Evolutionary conservation across 164 flowering plant species (phyloP), one percentile per base, ranked within the genome.

Genomic region (Stephania yunnanensis): DNA sequence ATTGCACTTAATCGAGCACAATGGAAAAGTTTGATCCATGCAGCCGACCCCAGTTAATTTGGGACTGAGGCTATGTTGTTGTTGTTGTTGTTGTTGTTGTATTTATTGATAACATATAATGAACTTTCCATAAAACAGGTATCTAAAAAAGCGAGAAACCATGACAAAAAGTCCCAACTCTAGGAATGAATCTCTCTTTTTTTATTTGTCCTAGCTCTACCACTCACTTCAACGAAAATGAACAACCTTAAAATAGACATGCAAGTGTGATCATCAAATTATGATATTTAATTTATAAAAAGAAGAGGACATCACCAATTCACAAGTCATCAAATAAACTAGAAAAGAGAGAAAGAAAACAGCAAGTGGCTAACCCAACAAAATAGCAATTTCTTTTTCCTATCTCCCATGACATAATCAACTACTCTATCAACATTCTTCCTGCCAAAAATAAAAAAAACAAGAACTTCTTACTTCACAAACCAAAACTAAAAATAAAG

Each of bases 371-470:
- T 83, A 85, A 93, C 98, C 99, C 99, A 95, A 80, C 89, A 90
- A 82, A 95, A 92, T 15, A 92, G 78, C 73, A 93, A 78, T 72
- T 85, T 87, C 45, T 83, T 76, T 78, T 85, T 89, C 83, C 82
- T 76, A 75, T 93, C 95, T 76, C 90, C 91, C 84, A 93, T 64
- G 78, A 95, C 75, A 85, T 79, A 87, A 78, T 92, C 87, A 70
- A 87, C 78, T 71, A 92, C 84, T 73, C 73, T 81, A 29, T 83
- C 84, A 74, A 92, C 82, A 81, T 88, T 84, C 76, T 72, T 86
- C 91, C 99, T 95, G 88, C 82, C 80, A 20, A 73, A 55, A 81
- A 73, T 36, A 0, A 66, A 46, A 46, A 46, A 13, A 15, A 42
- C 50, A 63, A 22, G 44, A 44, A 12, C 6, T 30, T 64, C 46